phyloP scores from a whole-genome alignment of 2,329 filamentous ascomycete species.

The Hypoxylon sp. region DNA sequence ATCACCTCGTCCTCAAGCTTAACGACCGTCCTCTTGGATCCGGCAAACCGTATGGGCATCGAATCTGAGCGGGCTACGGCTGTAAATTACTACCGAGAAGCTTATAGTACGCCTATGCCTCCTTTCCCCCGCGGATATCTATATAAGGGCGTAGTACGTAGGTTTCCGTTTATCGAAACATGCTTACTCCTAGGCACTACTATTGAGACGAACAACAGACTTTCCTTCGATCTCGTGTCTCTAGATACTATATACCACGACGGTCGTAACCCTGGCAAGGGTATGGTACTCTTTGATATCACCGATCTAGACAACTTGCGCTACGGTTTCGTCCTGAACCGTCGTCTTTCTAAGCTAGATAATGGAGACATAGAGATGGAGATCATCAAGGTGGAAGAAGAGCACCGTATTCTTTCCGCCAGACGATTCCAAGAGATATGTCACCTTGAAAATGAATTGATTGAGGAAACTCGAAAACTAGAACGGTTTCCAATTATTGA shows the following conservation, averaged over 20 bases:
- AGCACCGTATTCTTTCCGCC: background rate
- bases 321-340: background rate
- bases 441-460: background rate
- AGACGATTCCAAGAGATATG: background rate
- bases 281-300: conserved; percentile 3
- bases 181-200: background rate
- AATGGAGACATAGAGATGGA: background rate
- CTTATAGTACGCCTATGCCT: background rate
- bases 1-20: background rate
- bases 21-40: background rate
- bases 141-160: background rate
- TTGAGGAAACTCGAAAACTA: background rate
- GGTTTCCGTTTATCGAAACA: conserved; percentile 6
- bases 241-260: background rate
- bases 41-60: conserved; percentile 1
- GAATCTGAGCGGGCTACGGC: conserved; percentile 5
- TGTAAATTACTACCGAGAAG: background rate
- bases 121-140: too few species aligned
- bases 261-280: background rate
- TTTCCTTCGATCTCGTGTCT: background rate
- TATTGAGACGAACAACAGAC: rapidly evolving
- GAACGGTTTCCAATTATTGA: background rate
- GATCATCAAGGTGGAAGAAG: background rate
- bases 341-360: background rate
- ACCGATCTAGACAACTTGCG: conserved; percentile 5